phyloP scores from a whole-genome alignment of 2,329 filamentous ascomycete species.

The Huntiella abstrusa region DNA sequence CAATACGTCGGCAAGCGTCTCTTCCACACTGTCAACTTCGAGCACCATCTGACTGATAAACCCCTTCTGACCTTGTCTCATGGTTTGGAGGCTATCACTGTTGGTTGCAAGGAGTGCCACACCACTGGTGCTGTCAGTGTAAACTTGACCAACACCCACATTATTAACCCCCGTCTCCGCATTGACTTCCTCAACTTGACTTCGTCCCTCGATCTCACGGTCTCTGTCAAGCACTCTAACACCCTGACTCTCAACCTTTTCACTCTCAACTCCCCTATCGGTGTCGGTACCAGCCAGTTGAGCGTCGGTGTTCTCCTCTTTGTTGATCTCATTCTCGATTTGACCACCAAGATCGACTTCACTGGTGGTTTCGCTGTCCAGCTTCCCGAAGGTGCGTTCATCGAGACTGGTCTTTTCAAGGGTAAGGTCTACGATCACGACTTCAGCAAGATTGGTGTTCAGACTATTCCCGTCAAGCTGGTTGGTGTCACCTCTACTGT shows the following conservation, averaged over 20 bases:
- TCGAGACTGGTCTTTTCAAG: slow-evolving; percentile 24
- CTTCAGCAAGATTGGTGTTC: slow-evolving; percentile 24
- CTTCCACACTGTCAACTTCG: slow-evolving; percentile 9
- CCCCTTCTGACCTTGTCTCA: not conserved
- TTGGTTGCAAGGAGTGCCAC: slow-evolving; percentile 29
- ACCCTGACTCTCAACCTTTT: slow-evolving; percentile 33
- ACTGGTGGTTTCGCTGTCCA: slow-evolving; percentile 31
- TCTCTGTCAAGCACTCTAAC: slow-evolving; percentile 25
- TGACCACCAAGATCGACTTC: slow-evolving; percentile 29
- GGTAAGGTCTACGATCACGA: slow-evolving; percentile 26
- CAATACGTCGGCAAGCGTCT: slow-evolving; percentile 13
- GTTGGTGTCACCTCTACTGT: slow-evolving; percentile 27
- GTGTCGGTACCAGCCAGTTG: slow-evolving; percentile 24
- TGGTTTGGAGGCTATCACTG: slow-evolving; percentile 1
- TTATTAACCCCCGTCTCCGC: slow-evolving; percentile 23
- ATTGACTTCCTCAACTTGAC: slow-evolving; percentile 31
- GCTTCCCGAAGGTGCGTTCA: slow-evolving; percentile 24
- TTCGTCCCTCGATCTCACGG: slow-evolving; percentile 30
- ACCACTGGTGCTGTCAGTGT: slow-evolving; percentile 29
- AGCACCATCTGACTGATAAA: not conserved
- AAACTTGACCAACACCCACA: slow-evolving; percentile 23
- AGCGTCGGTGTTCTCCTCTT: slow-evolving; percentile 28
- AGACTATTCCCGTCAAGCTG: slow-evolving; percentile 29
- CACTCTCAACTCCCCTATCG: slow-evolving; percentile 24
- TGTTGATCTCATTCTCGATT: slow-evolving; percentile 32